Conservation (phyloP, 768 basidiomycete species). For the Candolleomyces efflorescens region DNA sequence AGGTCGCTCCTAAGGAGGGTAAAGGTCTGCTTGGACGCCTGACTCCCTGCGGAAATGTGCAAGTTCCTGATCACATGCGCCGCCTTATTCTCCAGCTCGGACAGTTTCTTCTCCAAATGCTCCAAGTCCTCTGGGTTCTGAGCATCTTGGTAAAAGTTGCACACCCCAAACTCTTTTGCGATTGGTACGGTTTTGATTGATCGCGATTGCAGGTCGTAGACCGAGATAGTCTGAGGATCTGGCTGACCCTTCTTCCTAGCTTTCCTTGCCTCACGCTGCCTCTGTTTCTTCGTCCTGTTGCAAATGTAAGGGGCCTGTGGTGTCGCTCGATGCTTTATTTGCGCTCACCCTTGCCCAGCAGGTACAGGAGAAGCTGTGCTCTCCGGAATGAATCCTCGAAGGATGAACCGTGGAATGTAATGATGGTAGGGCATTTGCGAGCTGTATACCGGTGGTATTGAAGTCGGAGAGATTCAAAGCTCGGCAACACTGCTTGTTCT, state of each 20-base stretch:
- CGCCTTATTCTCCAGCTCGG: conserved; percentile 21
- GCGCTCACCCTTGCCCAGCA: background rate
- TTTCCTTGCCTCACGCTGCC: conserved; percentile 6
- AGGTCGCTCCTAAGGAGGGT: conserved; percentile 15
- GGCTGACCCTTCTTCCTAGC: conserved; percentile 3
- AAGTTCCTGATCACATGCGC: conserved; percentile 11
- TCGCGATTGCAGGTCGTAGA: conserved; percentile 14
- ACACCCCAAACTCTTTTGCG: conserved; percentile 13
- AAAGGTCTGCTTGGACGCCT: conserved; percentile 3
- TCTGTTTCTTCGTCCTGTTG: conserved; percentile 6
- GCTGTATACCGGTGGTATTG: background rate
- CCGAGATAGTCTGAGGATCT: conserved; percentile 10
- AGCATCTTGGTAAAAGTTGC: conserved; percentile 20
- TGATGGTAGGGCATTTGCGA: conserved; percentile 20
- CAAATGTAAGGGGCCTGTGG: background rate
- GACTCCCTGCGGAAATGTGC: background rate
- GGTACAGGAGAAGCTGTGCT: background rate
- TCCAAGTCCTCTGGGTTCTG: conserved; percentile 16
- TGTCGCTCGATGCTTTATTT: background rate
- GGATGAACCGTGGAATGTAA: conserved; percentile 26
- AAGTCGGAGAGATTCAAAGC: background rate
- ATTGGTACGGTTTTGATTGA: conserved; percentile 12
- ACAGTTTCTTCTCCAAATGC: conserved; percentile 21
- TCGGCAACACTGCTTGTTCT: background rate
- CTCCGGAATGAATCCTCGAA: conserved; percentile 19